These are phyloP conservation scores for Trichophyton schoenleinii DNA, from an alignment of 2,329 filamentous ascomycete genomes.

Conservation along the genomic window DNA sequence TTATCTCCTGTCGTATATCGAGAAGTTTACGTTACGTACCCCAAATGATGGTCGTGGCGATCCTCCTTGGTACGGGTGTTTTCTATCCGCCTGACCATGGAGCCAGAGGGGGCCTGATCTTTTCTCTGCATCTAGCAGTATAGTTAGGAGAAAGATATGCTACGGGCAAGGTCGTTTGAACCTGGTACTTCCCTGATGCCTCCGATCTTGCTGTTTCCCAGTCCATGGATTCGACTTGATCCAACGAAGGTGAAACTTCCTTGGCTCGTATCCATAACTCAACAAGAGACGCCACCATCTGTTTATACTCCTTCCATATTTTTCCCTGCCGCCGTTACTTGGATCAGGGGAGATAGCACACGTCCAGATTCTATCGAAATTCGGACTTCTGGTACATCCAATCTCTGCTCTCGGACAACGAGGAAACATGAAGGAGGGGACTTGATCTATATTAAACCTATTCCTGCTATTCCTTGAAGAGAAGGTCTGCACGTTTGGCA, in stretches of 20 bases:
- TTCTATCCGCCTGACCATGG: background rate
- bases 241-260: background rate
- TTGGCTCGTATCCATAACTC: background rate
- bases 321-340: background rate
- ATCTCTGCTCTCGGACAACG: background rate
- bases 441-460: background rate
- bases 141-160: background rate
- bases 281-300: background rate
- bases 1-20: background rate
- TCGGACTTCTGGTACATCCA: background rate
- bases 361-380: background rate
- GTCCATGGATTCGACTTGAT: background rate
- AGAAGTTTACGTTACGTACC: background rate
- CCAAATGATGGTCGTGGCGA: background rate
- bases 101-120: background rate
- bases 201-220: background rate
- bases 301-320: background rate
- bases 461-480: background rate
- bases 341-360: background rate
- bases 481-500: background rate
- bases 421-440: background rate
- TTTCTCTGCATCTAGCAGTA: background rate
- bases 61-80: background rate
- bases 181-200: background rate
- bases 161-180: background rate